phyloP scores from a whole-genome alignment of 2,329 filamentous ascomycete species.

The Fusarium verrucosum region DNA sequence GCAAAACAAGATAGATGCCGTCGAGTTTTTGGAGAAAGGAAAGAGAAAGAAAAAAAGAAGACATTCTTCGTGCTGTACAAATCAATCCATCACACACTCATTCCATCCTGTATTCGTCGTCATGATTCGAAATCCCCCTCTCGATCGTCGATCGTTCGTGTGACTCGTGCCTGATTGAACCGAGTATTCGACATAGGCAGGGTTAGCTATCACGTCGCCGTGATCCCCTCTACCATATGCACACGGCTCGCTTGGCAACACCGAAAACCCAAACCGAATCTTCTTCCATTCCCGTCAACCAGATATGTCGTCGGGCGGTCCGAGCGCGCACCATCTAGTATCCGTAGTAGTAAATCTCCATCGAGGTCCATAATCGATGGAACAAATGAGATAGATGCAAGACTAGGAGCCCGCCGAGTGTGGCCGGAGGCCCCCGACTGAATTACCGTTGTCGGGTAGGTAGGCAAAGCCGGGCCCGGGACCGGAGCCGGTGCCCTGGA shows the following conservation, averaged over 20 bases:
- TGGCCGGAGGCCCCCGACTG: slow-evolving; percentile 23
- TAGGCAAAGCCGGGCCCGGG: slow-evolving; percentile 2
- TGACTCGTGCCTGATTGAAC: neutral
- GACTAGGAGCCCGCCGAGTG: slow-evolving; percentile 15
- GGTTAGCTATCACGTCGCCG: neutral
- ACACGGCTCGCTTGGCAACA: neutral
- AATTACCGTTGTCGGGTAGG: slow-evolving; percentile 8
- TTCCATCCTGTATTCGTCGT: slow-evolving; percentile 25
- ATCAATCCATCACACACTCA: slow-evolving; percentile 17
- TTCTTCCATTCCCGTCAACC: neutral
- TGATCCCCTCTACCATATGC: neutral
- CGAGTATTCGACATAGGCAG: neutral
- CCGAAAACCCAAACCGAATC: neutral
- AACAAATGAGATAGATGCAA: neutral
- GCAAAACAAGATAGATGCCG: slow-evolving; percentile 36
- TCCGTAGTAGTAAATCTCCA: neutral
- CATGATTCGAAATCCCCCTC: slow-evolving; percentile 22
- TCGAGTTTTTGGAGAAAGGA: slow-evolving; percentile 20
- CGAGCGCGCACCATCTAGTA: neutral
- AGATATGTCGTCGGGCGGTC: neutral
- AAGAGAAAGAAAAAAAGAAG: slow-evolving; percentile 5
- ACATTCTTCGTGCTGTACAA: slow-evolving; percentile 16
- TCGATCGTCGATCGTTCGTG: neutral
- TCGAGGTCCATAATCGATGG: slow-evolving; percentile 10
- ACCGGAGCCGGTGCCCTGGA: neutral